Evolutionary conservation across 2,329 filamentous ascomycete species (phyloP).

Genomic region (Meredithiella fracta): DNA sequence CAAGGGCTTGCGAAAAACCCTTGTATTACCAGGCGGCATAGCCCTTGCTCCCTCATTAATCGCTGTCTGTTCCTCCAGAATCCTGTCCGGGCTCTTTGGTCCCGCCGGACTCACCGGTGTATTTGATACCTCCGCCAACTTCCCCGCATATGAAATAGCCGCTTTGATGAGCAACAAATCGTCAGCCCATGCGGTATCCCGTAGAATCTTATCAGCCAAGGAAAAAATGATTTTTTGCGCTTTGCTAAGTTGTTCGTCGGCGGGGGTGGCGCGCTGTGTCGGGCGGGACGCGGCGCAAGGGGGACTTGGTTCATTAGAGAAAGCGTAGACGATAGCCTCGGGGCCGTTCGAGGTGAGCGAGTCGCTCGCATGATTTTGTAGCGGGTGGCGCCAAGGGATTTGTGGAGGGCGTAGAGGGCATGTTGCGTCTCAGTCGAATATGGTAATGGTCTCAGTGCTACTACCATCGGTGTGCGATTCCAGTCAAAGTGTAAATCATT

Average conservation of each 20-base stretch:
- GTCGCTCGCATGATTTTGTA: slow-evolving; percentile 7
- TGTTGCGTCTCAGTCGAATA: slow-evolving; percentile 5
- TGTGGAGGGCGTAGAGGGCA: slow-evolving; percentile 5
- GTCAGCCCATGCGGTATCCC: slow-evolving; percentile 7
- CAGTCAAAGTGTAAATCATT: slow-evolving; percentile 12
- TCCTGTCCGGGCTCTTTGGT: not conserved
- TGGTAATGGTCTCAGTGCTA: slow-evolving; percentile 7
- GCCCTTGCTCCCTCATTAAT: not conserved
- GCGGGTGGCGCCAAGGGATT: slow-evolving; percentile 5
- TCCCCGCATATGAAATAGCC: not conserved
- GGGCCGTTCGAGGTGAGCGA: slow-evolving; percentile 1
- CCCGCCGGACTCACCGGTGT: not conserved
- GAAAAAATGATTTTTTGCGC: slow-evolving; percentile 8
- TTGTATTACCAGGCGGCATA: not conserved
- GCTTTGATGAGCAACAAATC: slow-evolving; percentile 1
- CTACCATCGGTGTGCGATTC: slow-evolving; percentile 4
- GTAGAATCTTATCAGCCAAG: slow-evolving; percentile 10
- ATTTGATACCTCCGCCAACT: not conserved
- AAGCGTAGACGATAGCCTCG: not conserved
- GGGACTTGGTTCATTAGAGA: slow-evolving; percentile 2
- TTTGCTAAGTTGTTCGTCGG: slow-evolving; percentile 12
- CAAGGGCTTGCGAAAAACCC: slow-evolving; percentile 4
- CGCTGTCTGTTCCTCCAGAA: not conserved
- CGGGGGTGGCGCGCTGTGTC: slow-evolving; percentile 5
- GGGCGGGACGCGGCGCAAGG: not conserved